phyloP scores from a whole-genome alignment of 139 green algal genomes.

The Desmodesmus armatus region DNA sequence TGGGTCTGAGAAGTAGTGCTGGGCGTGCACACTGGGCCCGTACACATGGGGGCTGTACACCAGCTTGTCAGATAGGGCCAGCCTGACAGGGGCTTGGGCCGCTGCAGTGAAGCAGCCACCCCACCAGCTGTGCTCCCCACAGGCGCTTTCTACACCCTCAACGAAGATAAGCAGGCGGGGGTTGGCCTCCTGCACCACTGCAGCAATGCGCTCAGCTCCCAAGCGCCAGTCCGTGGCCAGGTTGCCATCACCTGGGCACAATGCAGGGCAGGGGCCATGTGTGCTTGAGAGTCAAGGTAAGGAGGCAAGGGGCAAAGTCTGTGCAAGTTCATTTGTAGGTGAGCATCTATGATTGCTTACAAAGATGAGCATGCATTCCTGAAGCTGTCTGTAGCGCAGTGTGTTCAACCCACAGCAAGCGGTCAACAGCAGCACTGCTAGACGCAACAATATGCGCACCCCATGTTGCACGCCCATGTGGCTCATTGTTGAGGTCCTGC shows the following conservation, averaged over 20 bases:
- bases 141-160: conserved; percentile 45
- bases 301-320: too few relatives aligned
- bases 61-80: conserved; percentile 41
- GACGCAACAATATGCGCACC: too few relatives aligned
- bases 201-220: conserved; percentile 47
- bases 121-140: conserved; percentile 48
- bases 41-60: conserved; percentile 58
- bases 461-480: conserved; percentile 50
- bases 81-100: conserved; percentile 28
- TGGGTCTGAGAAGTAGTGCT: conserved; percentile 40
- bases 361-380: too few relatives aligned
- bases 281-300: too few relatives aligned
- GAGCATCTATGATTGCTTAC: too few relatives aligned
- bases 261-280: too few relatives aligned
- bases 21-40: conserved; percentile 43
- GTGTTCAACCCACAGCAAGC: too few relatives aligned
- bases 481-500: conserved; percentile 62
- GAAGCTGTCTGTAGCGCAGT: too few relatives aligned
- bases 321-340: too few relatives aligned
- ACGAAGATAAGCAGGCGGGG: conserved; percentile 56
- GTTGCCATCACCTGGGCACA: conserved; percentile 24
- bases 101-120: conserved; percentile 38
- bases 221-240: conserved; percentile 45
- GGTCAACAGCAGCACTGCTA: too few relatives aligned
- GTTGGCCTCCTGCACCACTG: conserved; percentile 38